Evolutionary conservation across 2,329 filamentous ascomycete species (phyloP).

Genomic region (Fusarium austroafricanum): DNA sequence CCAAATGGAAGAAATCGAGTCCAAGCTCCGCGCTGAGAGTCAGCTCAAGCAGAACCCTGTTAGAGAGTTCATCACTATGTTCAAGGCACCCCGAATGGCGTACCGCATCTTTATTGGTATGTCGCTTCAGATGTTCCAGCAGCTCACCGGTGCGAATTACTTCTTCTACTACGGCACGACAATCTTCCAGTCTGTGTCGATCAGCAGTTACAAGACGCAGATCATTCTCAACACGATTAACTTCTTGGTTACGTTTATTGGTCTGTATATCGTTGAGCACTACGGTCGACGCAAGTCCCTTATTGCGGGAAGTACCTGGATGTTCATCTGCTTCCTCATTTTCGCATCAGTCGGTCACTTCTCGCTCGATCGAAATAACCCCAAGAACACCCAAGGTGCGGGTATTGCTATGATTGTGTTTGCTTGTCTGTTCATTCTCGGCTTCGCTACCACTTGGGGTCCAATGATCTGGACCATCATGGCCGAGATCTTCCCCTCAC

Average conservation of each 20-base stretch:
- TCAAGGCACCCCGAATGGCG: conserved; percentile 71
- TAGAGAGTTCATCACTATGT: conserved; percentile 67
- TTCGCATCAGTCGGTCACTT: conserved; percentile 66
- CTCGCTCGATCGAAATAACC: conserved; percentile 52
- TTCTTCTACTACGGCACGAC: conserved; percentile 73
- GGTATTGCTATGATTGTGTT: conserved; percentile 73
- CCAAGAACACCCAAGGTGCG: conserved; percentile 54
- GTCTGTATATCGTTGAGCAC: conserved; percentile 77
- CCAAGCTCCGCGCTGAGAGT: conserved; percentile 63
- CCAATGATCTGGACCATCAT: conserved; percentile 74
- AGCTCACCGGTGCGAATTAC: conserved; percentile 75
- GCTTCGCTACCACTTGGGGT: conserved; percentile 75
- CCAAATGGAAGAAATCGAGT: conserved; percentile 65
- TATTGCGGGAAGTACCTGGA: conserved; percentile 71
- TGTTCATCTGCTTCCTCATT: conserved; percentile 69
- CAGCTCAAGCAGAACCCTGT: conserved; percentile 54
- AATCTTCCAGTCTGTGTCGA: conserved; percentile 59
- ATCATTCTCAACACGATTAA: conserved; percentile 77
- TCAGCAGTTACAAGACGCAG: conserved; percentile 73
- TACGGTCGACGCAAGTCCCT: conserved; percentile 73
- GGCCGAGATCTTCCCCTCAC: conserved; percentile 72
- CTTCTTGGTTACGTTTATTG: conserved; percentile 73
- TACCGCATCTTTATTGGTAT: conserved; percentile 72
- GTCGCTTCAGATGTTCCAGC: conserved; percentile 72
- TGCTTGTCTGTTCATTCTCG: conserved; percentile 72